A percentile compares a stretch with the other conserved stretches of the same genome.
phyloP scores from a whole-genome alignment of 768 basidiomycete genomes.

The Jaapia argillacea region DNA sequence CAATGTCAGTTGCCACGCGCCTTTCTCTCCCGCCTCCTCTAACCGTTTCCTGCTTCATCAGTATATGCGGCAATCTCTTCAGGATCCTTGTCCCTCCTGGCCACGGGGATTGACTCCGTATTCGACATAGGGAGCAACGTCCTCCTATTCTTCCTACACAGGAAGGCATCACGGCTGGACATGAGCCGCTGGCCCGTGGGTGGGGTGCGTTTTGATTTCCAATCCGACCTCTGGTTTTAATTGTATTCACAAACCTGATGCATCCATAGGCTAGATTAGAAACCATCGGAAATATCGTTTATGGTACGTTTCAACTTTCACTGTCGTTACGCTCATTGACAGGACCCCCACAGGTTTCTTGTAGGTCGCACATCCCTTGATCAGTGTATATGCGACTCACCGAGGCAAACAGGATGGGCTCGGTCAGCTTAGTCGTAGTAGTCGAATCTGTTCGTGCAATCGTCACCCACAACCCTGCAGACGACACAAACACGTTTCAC shows the following conservation, averaged over 20 bases:
- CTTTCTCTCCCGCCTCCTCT: constrained; percentile 3
- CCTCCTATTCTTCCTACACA: constrained; percentile 72
- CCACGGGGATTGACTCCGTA: constrained; percentile 82
- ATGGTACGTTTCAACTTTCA: constrained; percentile 38
- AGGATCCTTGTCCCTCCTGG: constrained; percentile 74
- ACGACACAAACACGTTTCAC: constrained; percentile 56
- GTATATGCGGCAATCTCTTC: constrained; percentile 91
- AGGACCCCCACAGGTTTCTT: constrained; percentile 31
- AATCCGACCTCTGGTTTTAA: too few species aligned
- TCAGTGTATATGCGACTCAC: not conserved
- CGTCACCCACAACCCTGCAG: constrained; percentile 39
- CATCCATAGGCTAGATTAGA: too few species aligned
- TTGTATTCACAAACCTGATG: too few species aligned
- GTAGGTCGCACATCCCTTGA: constrained; percentile 20
- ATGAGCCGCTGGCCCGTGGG: constrained; percentile 87
- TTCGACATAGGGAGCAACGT: constrained; percentile 81
- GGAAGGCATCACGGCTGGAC: constrained; percentile 62
- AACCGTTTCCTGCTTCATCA: constrained; percentile 17
- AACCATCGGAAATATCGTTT: constrained; percentile 83
- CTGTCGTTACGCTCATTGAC: not conserved
- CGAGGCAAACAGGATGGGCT: constrained; percentile 56
- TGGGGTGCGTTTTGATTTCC: constrained; percentile 77
- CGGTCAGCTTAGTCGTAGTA: constrained; percentile 85
- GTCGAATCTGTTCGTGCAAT: constrained; percentile 80
- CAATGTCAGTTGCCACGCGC: constrained; percentile 39